Evolutionary conservation across 2,329 filamentous ascomycete genomes (phyloP).

Genomic region (Cucurbitaria berberidis): DNA sequence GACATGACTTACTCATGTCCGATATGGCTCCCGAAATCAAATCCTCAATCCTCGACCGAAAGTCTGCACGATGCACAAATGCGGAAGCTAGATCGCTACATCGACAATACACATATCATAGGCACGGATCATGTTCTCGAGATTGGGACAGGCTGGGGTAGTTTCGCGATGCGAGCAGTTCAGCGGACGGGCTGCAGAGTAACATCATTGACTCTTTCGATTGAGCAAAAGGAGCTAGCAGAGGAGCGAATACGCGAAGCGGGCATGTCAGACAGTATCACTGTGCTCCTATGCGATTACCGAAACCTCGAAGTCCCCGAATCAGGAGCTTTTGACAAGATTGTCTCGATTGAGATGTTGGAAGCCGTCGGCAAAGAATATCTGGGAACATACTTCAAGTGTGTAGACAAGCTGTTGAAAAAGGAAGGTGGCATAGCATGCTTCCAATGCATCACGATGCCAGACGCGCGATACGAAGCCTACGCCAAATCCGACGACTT

Average conservation of each 20-base stretch:
- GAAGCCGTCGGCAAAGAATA: constrained; percentile 75
- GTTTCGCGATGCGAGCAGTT: constrained; percentile 73
- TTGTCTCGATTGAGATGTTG: constrained; percentile 79
- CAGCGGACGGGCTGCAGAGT: constrained; percentile 69
- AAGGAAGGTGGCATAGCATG: constrained; percentile 69
- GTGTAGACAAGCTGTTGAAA: constrained; percentile 69
- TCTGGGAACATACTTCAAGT: constrained; percentile 70
- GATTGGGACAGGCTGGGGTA: constrained; percentile 78
- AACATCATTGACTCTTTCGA: constrained; percentile 71
- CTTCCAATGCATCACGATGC: constrained; percentile 81
- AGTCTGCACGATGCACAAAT: constrained; percentile 69
- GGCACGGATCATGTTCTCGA: constrained; percentile 72
- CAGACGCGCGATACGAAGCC: constrained; percentile 68
- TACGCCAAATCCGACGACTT: constrained; percentile 74
- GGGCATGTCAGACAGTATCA: constrained; percentile 65
- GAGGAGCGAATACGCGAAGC: constrained; percentile 68
- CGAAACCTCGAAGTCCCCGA: constrained; percentile 63
- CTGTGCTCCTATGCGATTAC: constrained; percentile 73
- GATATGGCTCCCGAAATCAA: constrained; percentile 63
- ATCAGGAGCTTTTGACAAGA: constrained; percentile 66
- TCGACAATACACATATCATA: constrained; percentile 69
- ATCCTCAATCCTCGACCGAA: constrained; percentile 56
- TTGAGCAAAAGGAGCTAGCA: constrained; percentile 71
- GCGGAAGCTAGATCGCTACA: constrained; percentile 70
- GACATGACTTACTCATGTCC: constrained; percentile 80